Conservation (phyloP, 257 asterid genomes). For the Jasminum sambac region DNA sequence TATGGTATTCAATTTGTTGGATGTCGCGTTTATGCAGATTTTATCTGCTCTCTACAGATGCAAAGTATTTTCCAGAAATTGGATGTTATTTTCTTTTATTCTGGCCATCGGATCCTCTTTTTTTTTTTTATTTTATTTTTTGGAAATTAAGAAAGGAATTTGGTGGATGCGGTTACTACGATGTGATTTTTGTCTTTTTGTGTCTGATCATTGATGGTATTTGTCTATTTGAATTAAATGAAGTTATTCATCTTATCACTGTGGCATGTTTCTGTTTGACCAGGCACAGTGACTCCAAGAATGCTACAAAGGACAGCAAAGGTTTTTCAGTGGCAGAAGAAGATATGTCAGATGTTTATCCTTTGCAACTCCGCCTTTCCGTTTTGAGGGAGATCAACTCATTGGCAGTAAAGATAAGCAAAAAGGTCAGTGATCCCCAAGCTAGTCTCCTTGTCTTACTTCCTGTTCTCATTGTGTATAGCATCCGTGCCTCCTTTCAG, state of each 20-base stretch:
- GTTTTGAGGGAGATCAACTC: conserved; percentile 59
- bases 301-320: conserved; percentile 53
- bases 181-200: background rate
- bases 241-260: conserved; percentile 8
- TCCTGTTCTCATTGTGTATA: conserved; percentile 17
- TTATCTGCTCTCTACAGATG: background rate
- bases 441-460: conserved; percentile 19
- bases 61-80: background rate
- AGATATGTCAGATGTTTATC: conserved; percentile 89
- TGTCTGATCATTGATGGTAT: conserved; percentile 5
- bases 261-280: conserved; percentile 18
- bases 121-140: background rate
- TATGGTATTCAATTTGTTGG: conserved; percentile 17
- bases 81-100: background rate
- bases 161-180: conserved; percentile 13
- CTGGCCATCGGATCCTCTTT: background rate
- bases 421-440: conserved; percentile 59
- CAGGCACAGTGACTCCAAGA: conserved; percentile 89
- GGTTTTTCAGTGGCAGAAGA: conserved; percentile 63
- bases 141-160: conserved; percentile 17
- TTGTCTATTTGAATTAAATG: conserved; percentile 20
- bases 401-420: conserved; percentile 77
- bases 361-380: conserved; percentile 82
- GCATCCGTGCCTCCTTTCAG: conserved; percentile 15
- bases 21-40: conserved; percentile 11